A percentile compares a stretch with the other conserved stretches of the same genome.
phyloP scores from a whole-genome alignment of 495 filamentous ascomycete genomes.

The Cercophora scortea region DNA sequence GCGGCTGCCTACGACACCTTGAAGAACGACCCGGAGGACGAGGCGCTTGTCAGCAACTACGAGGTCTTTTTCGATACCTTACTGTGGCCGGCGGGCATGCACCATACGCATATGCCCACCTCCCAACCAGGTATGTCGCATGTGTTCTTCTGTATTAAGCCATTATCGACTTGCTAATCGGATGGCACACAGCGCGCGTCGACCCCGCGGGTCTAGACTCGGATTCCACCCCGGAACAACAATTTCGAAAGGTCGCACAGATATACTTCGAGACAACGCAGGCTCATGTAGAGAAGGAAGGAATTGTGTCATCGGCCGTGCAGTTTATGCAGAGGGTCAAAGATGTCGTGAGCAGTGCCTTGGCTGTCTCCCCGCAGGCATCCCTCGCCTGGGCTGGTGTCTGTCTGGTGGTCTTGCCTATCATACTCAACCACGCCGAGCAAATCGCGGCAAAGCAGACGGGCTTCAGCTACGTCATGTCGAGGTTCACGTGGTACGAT shows the following conservation, averaged over 20 bases:
- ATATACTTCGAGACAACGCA: slow-evolving; percentile 3
- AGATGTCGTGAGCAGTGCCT: slow-evolving; percentile 3
- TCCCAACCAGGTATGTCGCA: too few relatives aligned
- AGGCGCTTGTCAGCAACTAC: slow-evolving; percentile 11
- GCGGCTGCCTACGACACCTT: slow-evolving; percentile 7
- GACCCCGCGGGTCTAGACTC: too few relatives aligned
- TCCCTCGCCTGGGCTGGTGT: slow-evolving; percentile 15
- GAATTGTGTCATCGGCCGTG: slow-evolving; percentile 8
- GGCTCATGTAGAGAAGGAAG: background rate
- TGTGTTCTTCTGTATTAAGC: too few relatives aligned
- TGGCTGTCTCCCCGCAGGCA: slow-evolving; percentile 6
- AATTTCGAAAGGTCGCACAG: slow-evolving; percentile 6
- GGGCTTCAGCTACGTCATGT: slow-evolving; percentile 18
- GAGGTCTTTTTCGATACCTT: slow-evolving; percentile 10
- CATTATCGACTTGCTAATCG: too few relatives aligned
- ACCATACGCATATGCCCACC: too few relatives aligned
- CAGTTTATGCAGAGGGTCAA: slow-evolving; percentile 11
- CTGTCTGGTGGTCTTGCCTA: slow-evolving; percentile 11
- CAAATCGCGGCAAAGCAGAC: slow-evolving; percentile 11
- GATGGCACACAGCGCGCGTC: too few relatives aligned
- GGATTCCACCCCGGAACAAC: background rate
- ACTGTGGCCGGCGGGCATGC: background rate
- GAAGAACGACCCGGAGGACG: background rate
- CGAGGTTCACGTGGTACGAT: slow-evolving; percentile 13
- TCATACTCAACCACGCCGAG: slow-evolving; percentile 16